These are phyloP conservation scores for Dendrocalamus sinicus DNA, from an alignment of 176 grass and related monocot species.

Conservation along the genomic window DNA sequence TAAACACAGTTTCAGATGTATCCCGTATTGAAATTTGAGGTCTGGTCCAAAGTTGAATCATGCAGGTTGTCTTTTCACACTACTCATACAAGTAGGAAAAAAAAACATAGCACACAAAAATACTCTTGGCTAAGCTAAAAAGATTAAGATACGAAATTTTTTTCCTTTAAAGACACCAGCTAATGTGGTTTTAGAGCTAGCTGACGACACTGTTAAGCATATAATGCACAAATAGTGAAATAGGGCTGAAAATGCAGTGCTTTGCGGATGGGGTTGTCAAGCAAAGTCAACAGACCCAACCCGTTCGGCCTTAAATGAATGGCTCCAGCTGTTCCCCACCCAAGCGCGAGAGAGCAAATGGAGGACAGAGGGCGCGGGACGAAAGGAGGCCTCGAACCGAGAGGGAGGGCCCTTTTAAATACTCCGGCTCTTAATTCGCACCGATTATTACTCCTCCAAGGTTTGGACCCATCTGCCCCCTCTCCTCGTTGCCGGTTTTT, in stretches of 20 bases:
- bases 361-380: not conserved
- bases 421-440: slow-evolving; percentile 71
- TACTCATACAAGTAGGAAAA: not conserved
- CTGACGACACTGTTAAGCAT: not conserved
- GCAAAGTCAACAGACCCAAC: slow-evolving; percentile 45
- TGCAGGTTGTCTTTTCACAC: no score
- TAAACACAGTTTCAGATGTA: no score
- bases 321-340: slow-evolving; percentile 69
- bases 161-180: not conserved
- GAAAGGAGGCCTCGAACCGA: slow-evolving; percentile 37
- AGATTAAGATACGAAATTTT: not conserved
- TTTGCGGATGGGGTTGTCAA: not conserved
- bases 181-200: not conserved
- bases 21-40: no score
- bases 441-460: slow-evolving; percentile 24
- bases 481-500: no score
- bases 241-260: not conserved
- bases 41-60: no score
- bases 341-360: slow-evolving; percentile 45
- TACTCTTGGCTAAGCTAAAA: not conserved
- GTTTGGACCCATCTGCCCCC: no score
- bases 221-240: not conserved
- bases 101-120: not conserved
- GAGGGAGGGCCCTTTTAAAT: slow-evolving; percentile 53
- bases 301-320: slow-evolving; percentile 56